Base-by-base conservation (phyloP, 345 rosid genomes). In the Gossypium rotundifolium region DNA sequence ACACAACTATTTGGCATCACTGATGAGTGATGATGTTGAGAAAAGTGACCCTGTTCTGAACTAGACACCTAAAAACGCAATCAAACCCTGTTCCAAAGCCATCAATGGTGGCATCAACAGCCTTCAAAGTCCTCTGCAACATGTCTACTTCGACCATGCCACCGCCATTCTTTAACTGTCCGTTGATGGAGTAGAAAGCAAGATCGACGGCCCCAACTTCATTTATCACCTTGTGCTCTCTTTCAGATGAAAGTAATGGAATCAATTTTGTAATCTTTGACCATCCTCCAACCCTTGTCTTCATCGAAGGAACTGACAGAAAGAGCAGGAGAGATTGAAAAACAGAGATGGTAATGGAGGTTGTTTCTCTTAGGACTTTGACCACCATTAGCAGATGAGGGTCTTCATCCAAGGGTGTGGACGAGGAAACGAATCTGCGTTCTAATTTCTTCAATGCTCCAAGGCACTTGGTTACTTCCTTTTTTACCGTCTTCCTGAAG, bases 51-150 rank as follows among this genome's bases (percentile, higher is more conserved):
- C 88, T 87, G 52, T 84, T 82, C 69, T 81, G 84, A 9, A 83
- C 79, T 13, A 87, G 82, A 66, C 87, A 82, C 82, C 77, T 79
- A 65, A 83, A 85, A 74, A 87, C 45, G 20, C 80, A 80, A 52
- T 85, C 85, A 44, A 87, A 79, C 49, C 86, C 85, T 59, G 74
- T 52, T 65, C 85, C 92, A 74, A 88, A 72, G n/a, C 76, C 85
- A 53, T 85, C 79, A 75, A 84, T 76, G 42, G 81, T 78, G 59
- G 73, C 71, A 22, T 72, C 72, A 46, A 86, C 73, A 11, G 20
- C 72, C 65, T 83, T 80, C 62, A 86, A 69, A 75, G 25, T 70
- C 70, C 18, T 78, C 74, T 73, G 77, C 51, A 81, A 62, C 70
- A 49, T 70, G 44, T 71, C 25, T 17, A 74, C 45, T 67, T 81